phyloP scores from a whole-genome alignment of 2,329 filamentous ascomycete genomes.

The Colletotrichum cereale region DNA sequence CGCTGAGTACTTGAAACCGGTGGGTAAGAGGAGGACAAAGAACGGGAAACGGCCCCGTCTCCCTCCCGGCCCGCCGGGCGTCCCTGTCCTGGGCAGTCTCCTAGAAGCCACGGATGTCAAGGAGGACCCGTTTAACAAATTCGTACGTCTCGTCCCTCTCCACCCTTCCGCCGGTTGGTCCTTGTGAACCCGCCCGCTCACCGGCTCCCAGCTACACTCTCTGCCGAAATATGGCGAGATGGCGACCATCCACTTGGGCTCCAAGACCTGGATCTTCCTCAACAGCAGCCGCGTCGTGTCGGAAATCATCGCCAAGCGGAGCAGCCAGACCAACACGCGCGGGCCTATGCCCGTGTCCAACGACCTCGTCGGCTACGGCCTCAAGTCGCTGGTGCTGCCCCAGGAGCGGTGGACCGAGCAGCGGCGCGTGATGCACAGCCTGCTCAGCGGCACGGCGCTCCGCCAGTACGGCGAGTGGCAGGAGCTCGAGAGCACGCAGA shows the following conservation, averaged over 20 bases:
- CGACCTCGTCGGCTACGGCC: constrained; percentile 50
- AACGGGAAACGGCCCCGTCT: not conserved
- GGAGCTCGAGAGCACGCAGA: constrained; percentile 52
- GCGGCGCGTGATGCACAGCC: constrained; percentile 54
- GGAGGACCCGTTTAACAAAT: not conserved
- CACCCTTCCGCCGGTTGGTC: no score
- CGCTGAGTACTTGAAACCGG: not conserved
- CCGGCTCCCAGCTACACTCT: not conserved
- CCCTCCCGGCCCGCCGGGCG: constrained; percentile 3
- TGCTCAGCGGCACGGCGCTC: constrained; percentile 51
- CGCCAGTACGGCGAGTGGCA: constrained; percentile 50
- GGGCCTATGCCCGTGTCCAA: constrained; percentile 46
- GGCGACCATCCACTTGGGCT: constrained; percentile 46
- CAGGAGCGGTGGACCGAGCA: constrained; percentile 51
- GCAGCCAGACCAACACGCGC: constrained; percentile 49
- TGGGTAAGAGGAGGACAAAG: not conserved
- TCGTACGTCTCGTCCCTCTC: not conserved
- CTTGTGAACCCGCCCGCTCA: not conserved
- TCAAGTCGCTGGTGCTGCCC: constrained; percentile 50
- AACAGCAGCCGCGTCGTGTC: constrained; percentile 54
- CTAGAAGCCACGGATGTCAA: not conserved
- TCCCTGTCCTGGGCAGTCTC: not conserved
- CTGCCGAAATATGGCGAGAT: constrained; percentile 45
- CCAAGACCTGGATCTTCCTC: constrained; percentile 57
- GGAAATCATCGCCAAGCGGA: constrained; percentile 53